Percentiles rank a stretch among this genome's conserved stretches.
phyloP scores from a whole-genome alignment of 257 asterid species.

The Echites panduratus region DNA sequence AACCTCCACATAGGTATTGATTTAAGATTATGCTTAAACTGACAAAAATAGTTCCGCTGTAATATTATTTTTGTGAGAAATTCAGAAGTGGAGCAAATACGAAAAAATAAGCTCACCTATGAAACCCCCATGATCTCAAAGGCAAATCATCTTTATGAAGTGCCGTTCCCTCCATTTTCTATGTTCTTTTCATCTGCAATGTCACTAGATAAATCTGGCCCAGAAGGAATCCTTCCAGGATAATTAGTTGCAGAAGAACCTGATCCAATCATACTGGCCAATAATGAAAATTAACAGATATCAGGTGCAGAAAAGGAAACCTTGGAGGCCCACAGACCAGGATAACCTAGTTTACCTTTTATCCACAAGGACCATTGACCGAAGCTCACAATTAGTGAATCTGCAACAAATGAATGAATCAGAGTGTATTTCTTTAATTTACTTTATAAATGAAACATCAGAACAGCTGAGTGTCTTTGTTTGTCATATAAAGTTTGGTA shows the following conservation, averaged over 20 bases:
- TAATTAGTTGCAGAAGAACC: constrained; percentile 44
- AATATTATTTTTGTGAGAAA: not conserved
- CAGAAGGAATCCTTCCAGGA: constrained; percentile 68
- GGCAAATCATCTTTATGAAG: constrained; percentile 4
- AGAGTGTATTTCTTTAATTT: not conserved
- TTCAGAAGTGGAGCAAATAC: not conserved
- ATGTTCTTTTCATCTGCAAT: constrained; percentile 34
- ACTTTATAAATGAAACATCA: not conserved
- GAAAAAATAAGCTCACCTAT: not conserved
- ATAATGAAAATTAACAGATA: constrained; percentile 15
- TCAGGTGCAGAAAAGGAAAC: not conserved
- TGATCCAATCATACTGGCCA: constrained; percentile 51
- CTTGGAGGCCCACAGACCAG: not conserved
- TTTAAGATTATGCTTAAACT: not conserved
- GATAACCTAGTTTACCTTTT: constrained; percentile 40
- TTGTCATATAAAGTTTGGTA: not conserved
- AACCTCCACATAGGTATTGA: not conserved
- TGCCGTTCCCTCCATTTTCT: constrained; percentile 24
- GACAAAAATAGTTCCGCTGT: not conserved
- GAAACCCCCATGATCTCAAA: not conserved
- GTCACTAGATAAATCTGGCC: constrained; percentile 46
- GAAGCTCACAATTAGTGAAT: constrained; percentile 87
- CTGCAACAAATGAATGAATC: constrained; percentile 31
- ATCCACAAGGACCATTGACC: constrained; percentile 74
- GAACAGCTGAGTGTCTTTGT: not conserved